Conservation (phyloP, 2,329 filamentous ascomycete genomes). For the Cercospora zeina region DNA sequence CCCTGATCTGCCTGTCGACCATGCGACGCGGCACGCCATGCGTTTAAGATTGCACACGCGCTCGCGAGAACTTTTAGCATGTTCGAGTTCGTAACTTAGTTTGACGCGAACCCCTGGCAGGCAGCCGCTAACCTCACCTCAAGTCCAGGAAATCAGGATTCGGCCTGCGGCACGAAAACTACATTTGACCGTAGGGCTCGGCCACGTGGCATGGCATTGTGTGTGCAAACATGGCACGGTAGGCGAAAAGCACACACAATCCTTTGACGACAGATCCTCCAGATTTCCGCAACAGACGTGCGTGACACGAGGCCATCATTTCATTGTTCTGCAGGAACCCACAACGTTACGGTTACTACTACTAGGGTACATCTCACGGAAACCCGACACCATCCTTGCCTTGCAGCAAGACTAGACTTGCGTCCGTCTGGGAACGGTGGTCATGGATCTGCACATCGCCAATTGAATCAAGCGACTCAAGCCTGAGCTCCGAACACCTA, state of each 20-base stretch:
- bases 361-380: neutral
- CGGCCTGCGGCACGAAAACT: neutral
- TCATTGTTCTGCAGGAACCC: neutral
- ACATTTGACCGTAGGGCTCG: conserved; percentile 1
- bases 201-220: conserved; percentile 1
- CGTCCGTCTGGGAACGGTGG: conserved; percentile 4
- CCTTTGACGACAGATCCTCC: conserved; percentile 12
- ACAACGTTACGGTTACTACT: neutral
- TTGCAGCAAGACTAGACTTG: conserved; percentile 7
- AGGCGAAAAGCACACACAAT: conserved; percentile 6
- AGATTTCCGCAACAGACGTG: conserved; percentile 4
- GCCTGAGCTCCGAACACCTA: conserved; percentile 11
- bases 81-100: conserved; percentile 11
- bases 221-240: conserved; percentile 1
- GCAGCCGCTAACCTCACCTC: conserved; percentile 5
- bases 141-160: conserved; percentile 8
- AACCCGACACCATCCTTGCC: conserved; percentile 4
- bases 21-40: conserved; percentile 6
- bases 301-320: neutral
- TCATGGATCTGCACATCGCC: conserved; percentile 16
- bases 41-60: conserved; percentile 7
- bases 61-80: conserved; percentile 5
- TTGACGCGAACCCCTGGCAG: conserved; percentile 1
- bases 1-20: conserved; percentile 11
- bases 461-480: conserved; percentile 9